These are phyloP conservation scores for Circinella minor DNA, from an alignment of 371 early-diverging fungal species.

Conservation along the genomic window DNA sequence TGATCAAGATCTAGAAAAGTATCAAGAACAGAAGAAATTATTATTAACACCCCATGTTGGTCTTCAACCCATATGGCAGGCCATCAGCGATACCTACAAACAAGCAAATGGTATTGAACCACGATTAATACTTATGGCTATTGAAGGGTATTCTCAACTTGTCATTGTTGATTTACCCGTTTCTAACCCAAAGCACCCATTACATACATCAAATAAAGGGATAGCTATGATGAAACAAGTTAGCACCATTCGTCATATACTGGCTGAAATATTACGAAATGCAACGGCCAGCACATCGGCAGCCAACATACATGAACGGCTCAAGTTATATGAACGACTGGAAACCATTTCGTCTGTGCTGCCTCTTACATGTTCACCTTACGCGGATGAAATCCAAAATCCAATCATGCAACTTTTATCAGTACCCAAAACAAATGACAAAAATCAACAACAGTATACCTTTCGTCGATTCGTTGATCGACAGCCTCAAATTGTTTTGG, in stretches of 20 bases:
- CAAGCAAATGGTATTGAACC: conserved; percentile 1
- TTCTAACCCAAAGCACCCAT: not conserved
- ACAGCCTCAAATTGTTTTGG: conserved; percentile 14
- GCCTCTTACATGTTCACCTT: not conserved
- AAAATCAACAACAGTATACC: not conserved
- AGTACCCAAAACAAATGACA: not conserved
- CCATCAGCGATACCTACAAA: not conserved
- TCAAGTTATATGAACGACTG: not conserved
- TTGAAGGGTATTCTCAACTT: not conserved
- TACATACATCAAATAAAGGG: not conserved
- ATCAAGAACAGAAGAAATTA: too few relatives aligned
- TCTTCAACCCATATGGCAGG: conserved; percentile 4
- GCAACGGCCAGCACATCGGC: not conserved
- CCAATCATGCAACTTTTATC: conserved; percentile 15
- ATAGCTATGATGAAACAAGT: not conserved
- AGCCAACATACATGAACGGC: not conserved
- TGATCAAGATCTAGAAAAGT: not conserved
- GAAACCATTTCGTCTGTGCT: not conserved
- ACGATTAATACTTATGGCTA: not conserved
- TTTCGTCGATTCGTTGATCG: conserved; percentile 12
- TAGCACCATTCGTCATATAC: not conserved
- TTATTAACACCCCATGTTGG: not conserved
- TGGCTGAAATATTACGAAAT: not conserved
- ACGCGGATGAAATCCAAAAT: conserved; percentile 16
- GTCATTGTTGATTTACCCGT: conserved; percentile 13